These are phyloP conservation scores for Saccharomyces hybrid DNA, from an alignment of 1,139 yeast species.

Conservation along the genomic window DNA sequence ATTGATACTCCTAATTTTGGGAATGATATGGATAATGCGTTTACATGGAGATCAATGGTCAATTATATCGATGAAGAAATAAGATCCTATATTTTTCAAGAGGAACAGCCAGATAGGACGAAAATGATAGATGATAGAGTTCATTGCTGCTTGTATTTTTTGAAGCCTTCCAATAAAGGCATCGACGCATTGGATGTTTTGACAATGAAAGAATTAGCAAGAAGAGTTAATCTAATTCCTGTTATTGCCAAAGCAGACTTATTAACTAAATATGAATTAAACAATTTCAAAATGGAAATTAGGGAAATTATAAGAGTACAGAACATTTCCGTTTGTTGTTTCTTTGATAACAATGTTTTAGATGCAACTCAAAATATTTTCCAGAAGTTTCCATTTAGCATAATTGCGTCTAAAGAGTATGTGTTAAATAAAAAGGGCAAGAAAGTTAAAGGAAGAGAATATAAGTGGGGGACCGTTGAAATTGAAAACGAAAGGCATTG, in stretches of 20 bases:
- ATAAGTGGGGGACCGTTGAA: slow-evolving; percentile 69
- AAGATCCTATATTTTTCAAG: slow-evolving; percentile 50
- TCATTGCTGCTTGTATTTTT: slow-evolving; percentile 70
- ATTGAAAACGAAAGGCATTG: slow-evolving; percentile 59
- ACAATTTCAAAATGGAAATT: slow-evolving; percentile 40
- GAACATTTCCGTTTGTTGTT: slow-evolving; percentile 50
- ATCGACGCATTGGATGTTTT: slow-evolving; percentile 54
- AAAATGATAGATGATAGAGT: slow-evolving; percentile 50
- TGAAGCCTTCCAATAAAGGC: slow-evolving; percentile 49
- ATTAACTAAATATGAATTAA: slow-evolving; percentile 38
- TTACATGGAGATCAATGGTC: slow-evolving; percentile 51
- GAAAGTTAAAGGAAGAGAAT: slow-evolving; percentile 53
- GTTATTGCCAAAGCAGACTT: slow-evolving; percentile 71
- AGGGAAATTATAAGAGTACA: slow-evolving; percentile 40
- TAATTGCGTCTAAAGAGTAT: slow-evolving; percentile 45
- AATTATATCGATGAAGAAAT: slow-evolving; percentile 58
- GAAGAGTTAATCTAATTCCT: slow-evolving; percentile 67
- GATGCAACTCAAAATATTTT: slow-evolving; percentile 21
- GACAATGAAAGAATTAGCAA: slow-evolving; percentile 59
- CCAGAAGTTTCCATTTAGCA: slow-evolving; percentile 47
- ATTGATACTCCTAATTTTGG: slow-evolving; percentile 80
- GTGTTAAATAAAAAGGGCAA: slow-evolving; percentile 33
- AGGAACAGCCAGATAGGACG: slow-evolving; percentile 61
- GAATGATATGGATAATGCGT: slow-evolving; percentile 53
- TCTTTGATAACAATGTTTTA: slow-evolving; percentile 36